Conservation (phyloP, 371 early-diverging fungal species). For the Mucor lusitanicus region DNA sequence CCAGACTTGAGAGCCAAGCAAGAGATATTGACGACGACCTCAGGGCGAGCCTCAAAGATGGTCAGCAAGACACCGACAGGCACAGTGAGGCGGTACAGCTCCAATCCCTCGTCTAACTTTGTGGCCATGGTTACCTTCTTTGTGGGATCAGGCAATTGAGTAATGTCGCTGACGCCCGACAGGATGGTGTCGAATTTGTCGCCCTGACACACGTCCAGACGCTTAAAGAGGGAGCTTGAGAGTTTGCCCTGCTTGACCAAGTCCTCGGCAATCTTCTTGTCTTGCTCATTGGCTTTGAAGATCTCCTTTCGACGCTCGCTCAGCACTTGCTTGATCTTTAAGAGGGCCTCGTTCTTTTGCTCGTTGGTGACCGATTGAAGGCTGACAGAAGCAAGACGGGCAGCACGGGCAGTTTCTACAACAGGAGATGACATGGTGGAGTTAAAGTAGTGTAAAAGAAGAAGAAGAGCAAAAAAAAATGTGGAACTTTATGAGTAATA, state of each 20-base stretch:
- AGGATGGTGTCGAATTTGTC: conserved; percentile 87
- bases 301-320: conserved; percentile 69
- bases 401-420: conserved; percentile 65
- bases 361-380: conserved; percentile 76
- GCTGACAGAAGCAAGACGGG: conserved; percentile 80
- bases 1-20: conserved; percentile 94
- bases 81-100: conserved; percentile 86
- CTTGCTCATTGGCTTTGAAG: conserved; percentile 78
- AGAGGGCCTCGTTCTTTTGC: conserved; percentile 81
- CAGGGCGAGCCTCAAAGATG: conserved; percentile 98
- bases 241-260: conserved; percentile 78
- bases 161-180: conserved; percentile 90
- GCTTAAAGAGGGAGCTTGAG: conserved; percentile 79
- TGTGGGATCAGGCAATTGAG: conserved; percentile 82
- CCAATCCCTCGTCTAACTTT: conserved; percentile 79
- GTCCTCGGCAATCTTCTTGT: conserved; percentile 75
- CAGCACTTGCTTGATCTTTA: conserved; percentile 74
- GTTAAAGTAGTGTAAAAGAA: not conserved
- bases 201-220: conserved; percentile 86
- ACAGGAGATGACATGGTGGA: conserved; percentile 29
- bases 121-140: conserved; percentile 79
- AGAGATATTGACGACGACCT: conserved; percentile 96
- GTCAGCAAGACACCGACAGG: conserved; percentile 95
- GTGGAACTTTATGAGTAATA: not conserved
- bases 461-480: not conserved